Evolutionary conservation across 1,139 yeast genomes (phyloP), one percentile per base, ranked within the genome.

Genomic region (Yamadazyma triangularis): DNA sequence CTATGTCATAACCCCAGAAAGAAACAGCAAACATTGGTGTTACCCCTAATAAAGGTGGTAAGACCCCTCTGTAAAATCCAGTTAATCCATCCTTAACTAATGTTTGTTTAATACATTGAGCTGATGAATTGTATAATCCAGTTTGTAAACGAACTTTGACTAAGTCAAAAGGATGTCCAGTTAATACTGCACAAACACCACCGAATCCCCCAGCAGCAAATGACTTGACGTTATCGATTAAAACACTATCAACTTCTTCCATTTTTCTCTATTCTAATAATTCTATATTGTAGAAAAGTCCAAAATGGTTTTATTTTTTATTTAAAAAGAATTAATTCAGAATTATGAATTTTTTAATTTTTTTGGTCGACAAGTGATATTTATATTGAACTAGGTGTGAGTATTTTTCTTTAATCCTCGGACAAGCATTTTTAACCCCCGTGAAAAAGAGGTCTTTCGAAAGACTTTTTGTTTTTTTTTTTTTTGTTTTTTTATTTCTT

Each of bases 21-120:
- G 95, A 85, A 21, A 91, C 93, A 8, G 97, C 97, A 66, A 91
- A 91, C 87, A 91, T 91, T 25, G 98, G 98, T 0, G 97, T 91
- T 18, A 91, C 97, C 20, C 98, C 98, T 18, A 85, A 58, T 31
- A 91, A 65, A 4, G 98, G 98, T 8, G 95, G 95, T 22, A 80
- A 69, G 18, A 86, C 95, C 36, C 95, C 95, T 47, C 91, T 64
- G 59, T 86, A 91, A 41, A 91, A 73, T 1, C 96, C 96, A 9
- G 68, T 51, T 11, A 77, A 73, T 1, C 95, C 95, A 40, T 85
- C 89, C 24, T 73, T 70, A 13, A 75, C 75, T 27, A 91, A 45
- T 3, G 94, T 87, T 29, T 71, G 73, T 47, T 68, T 73, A 24
- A 87, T 70, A 21, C 94, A 93, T 32, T 77, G 77, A 4, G 72